Base-by-base conservation (phyloP, 495 filamentous ascomycete species). In the Hypoxylon intermedium region DNA sequence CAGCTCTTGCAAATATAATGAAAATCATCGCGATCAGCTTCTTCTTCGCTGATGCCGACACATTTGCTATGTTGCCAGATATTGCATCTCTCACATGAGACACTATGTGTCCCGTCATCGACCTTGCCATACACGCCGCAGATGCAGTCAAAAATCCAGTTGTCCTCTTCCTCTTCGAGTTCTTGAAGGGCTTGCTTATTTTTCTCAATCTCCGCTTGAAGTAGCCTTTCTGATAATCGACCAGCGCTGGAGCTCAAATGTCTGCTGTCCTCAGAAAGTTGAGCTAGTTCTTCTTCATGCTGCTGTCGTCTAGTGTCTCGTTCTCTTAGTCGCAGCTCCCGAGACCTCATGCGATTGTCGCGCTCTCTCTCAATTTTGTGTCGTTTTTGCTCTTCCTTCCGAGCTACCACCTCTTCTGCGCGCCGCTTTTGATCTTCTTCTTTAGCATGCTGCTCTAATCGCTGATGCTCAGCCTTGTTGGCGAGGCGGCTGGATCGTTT, bases 61-160 rank as follows among this genome's bases (percentile, higher is more conserved):
- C 94, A 98, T 43, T 87, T 88, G 77, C 89, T 93, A 66, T 97
- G 94, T 69, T 97, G 93, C 94, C 94, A 98, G 15, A 96, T 87
- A 69, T 89, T 94, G 79, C 94, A 98, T 43, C 82, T 87, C 67
- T 98, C 94, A 71, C 94, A 98, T n/a, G 92, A 88, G 54, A 98
- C 85, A 69, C 90, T 96, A 71, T 96, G 91, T 1, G 89, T 87
- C 42, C 94, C 94, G 65, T 97, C 94, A 63, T 97, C 93, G 30
- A 96, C 87, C 65, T 94, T 87, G 34, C 94, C 93, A 72, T 96
- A 87, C 21, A 89, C 83, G 20, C 92, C 92, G 73, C 94, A 98
- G 11, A 88, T 82, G 73, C 94, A 98, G 68, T 98, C 94, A 68
- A 98, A 98, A 24, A 91, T 81, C 94, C 94, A 97, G 46, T 93